Percentiles rank a stretch among this genome's conserved stretches.
Evolutionary conservation across 176 grass and related monocot genomes (phyloP).

Genomic region (Elaeis guineensis): DNA sequence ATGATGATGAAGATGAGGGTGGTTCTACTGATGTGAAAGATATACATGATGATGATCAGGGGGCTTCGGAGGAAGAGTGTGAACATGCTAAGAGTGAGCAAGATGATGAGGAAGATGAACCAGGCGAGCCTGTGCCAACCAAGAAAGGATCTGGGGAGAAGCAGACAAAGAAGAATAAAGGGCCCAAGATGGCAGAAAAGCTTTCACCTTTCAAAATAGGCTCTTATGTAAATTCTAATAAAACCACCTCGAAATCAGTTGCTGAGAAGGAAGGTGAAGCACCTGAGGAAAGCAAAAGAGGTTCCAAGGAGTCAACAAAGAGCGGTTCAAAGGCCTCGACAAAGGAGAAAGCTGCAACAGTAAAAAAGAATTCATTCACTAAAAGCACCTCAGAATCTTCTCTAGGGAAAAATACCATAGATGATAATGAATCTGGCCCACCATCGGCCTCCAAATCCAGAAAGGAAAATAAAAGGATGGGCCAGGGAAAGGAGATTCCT

Average conservation of each 20-base stretch:
- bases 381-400: slow-evolving; percentile 14
- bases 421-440: slow-evolving; percentile 12
- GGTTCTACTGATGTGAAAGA: slow-evolving; percentile 54
- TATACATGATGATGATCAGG: slow-evolving; percentile 46
- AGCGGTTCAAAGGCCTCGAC: slow-evolving; percentile 30
- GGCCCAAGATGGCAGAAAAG: slow-evolving; percentile 36
- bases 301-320: slow-evolving; percentile 28
- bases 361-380: slow-evolving; percentile 25
- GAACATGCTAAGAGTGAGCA: slow-evolving; percentile 45
- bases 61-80: slow-evolving; percentile 28
- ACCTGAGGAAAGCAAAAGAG: slow-evolving; percentile 36
- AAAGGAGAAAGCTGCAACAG: slow-evolving; percentile 27
- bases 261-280: slow-evolving; percentile 20
- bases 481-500: slow-evolving; percentile 25
- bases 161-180: slow-evolving; percentile 35
- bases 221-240: slow-evolving; percentile 31
- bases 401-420: neutral
- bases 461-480: slow-evolving; percentile 44
- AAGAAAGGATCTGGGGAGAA: slow-evolving; percentile 31
- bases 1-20: slow-evolving; percentile 45
- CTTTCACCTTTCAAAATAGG: slow-evolving; percentile 38
- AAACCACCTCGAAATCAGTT: slow-evolving; percentile 15
- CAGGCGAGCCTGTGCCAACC: slow-evolving; percentile 30
- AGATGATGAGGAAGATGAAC: slow-evolving; percentile 30
- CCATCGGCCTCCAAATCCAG: slow-evolving; percentile 33